Conservation (phyloP, 768 basidiomycete species). For the Russula virescens region DNA sequence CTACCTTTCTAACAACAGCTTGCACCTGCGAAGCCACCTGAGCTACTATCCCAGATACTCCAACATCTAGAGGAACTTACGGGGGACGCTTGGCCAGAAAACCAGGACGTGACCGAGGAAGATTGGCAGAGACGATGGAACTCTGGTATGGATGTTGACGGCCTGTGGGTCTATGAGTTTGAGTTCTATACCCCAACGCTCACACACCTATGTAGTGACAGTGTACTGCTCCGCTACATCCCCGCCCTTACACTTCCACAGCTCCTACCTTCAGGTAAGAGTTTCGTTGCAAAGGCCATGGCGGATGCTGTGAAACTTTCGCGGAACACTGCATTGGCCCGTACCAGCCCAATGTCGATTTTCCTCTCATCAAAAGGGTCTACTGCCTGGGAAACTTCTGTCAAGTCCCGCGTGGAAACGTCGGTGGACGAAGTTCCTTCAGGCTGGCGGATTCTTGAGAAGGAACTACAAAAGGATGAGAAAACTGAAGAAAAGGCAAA, state of each 20-base stretch:
- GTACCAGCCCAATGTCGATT: constrained; percentile 61
- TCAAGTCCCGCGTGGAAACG: constrained; percentile 48
- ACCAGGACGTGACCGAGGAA: constrained; percentile 23
- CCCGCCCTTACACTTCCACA: constrained; percentile 49
- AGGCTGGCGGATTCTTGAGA: constrained; percentile 69
- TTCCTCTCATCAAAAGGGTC: constrained; percentile 68
- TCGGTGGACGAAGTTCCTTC: constrained; percentile 55
- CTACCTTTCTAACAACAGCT: constrained; percentile 13
- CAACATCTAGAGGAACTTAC: constrained; percentile 48
- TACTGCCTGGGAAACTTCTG: constrained; percentile 65
- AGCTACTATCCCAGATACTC: constrained; percentile 54
- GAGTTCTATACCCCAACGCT: constrained; percentile 4
- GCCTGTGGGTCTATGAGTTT: constrained; percentile 45
- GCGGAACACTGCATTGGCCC: constrained; percentile 48
- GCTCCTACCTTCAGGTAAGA: constrained; percentile 45
- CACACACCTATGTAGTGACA: constrained; percentile 32
- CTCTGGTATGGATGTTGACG: constrained; percentile 46
- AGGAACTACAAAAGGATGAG: constrained; percentile 37
- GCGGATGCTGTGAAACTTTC: constrained; percentile 59
- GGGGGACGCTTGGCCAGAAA: constrained; percentile 47
- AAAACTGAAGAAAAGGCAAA: constrained; percentile 42
- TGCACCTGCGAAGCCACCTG: constrained; percentile 49
- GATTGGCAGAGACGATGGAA: constrained; percentile 34
- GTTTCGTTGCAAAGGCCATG: constrained; percentile 53
- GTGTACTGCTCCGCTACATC: constrained; percentile 39